Conservation (phyloP, 2,329 filamentous ascomycete species). For the Rachicladosporium sp. region DNA sequence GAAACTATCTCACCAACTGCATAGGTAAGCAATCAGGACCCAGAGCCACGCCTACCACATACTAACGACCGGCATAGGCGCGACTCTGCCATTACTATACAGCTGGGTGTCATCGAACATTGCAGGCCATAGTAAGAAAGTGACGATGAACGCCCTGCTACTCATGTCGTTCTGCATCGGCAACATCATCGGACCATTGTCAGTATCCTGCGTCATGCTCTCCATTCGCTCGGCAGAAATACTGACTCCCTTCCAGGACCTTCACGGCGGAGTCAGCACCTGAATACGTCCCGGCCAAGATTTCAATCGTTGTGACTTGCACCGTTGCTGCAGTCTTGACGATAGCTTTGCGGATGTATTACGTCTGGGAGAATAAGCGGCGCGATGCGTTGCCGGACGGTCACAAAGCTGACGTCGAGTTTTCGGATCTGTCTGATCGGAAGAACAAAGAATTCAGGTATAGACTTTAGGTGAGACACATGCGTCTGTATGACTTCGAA, state of each 20-base stretch:
- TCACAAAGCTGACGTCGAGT: slow-evolving; percentile 7
- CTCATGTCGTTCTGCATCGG: slow-evolving; percentile 30
- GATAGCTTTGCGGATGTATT: slow-evolving; percentile 36
- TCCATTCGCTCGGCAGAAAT: too few species aligned
- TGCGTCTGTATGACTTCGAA: too few species aligned
- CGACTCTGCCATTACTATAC: slow-evolving; percentile 20
- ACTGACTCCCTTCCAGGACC: slow-evolving; percentile 6
- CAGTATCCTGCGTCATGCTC: too few species aligned
- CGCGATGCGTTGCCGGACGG: slow-evolving; percentile 27
- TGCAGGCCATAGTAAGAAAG: slow-evolving; percentile 27
- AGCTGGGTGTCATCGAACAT: slow-evolving; percentile 18
- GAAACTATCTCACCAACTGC: slow-evolving; percentile 22
- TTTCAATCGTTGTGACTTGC: slow-evolving; percentile 20
- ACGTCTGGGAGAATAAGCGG: slow-evolving; percentile 29
- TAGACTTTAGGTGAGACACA: background rate
- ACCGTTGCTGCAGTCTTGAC: slow-evolving; percentile 24
- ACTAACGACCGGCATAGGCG: slow-evolving; percentile 5
- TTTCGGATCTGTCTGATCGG: slow-evolving; percentile 36
- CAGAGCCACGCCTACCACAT: too few species aligned
- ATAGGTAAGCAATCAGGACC: slow-evolving; percentile 6
- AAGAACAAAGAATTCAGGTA: slow-evolving; percentile 49
- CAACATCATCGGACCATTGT: slow-evolving; percentile 24
- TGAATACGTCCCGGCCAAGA: slow-evolving; percentile 26
- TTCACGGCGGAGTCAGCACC: slow-evolving; percentile 23
- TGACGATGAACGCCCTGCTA: slow-evolving; percentile 24